phyloP scores from a whole-genome alignment of 495 filamentous ascomycete genomes.

The Cladorrhinum samala region DNA sequence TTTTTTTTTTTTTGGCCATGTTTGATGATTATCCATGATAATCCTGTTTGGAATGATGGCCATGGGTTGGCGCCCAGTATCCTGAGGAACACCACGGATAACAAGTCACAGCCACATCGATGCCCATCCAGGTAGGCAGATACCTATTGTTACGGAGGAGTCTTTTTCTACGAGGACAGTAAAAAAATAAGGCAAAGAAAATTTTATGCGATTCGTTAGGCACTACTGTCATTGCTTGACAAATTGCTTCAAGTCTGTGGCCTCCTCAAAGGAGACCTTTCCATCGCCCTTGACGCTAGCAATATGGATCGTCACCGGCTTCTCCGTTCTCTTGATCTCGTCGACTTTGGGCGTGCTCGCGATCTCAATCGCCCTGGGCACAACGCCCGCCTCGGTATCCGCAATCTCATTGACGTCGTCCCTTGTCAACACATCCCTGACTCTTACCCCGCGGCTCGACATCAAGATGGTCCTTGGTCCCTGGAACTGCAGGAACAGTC shows the following conservation, averaged over 20 bases:
- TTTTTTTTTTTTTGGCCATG: too few species aligned
- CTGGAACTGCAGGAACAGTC: slow-evolving; percentile 82
- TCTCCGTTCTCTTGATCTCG: slow-evolving; percentile 26
- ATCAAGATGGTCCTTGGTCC: slow-evolving; percentile 80
- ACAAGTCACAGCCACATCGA: too few species aligned
- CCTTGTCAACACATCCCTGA: slow-evolving; percentile 67
- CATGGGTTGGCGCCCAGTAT: neutral
- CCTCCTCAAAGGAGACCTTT: slow-evolving; percentile 62
- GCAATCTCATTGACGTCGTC: slow-evolving; percentile 85
- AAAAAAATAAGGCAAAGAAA: neutral
- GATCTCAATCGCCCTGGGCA: slow-evolving; percentile 44
- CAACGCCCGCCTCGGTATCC: slow-evolving; percentile 55
- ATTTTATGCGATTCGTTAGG: neutral
- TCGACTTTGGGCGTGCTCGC: slow-evolving; percentile 30
- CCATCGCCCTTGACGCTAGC: slow-evolving; percentile 60
- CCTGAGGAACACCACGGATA: neutral
- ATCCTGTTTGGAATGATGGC: too few species aligned
- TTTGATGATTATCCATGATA: too few species aligned
- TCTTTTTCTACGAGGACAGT: neutral
- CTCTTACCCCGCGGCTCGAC: slow-evolving; percentile 69
- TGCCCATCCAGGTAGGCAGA: neutral
- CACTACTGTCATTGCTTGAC: slow-evolving; percentile 23
- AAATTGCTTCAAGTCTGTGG: slow-evolving; percentile 48
- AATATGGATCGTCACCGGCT: slow-evolving; percentile 40
- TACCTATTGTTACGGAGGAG: neutral